phyloP scores from a whole-genome alignment of 2,329 filamentous ascomycete species.

The Xylaria sp. region DNA sequence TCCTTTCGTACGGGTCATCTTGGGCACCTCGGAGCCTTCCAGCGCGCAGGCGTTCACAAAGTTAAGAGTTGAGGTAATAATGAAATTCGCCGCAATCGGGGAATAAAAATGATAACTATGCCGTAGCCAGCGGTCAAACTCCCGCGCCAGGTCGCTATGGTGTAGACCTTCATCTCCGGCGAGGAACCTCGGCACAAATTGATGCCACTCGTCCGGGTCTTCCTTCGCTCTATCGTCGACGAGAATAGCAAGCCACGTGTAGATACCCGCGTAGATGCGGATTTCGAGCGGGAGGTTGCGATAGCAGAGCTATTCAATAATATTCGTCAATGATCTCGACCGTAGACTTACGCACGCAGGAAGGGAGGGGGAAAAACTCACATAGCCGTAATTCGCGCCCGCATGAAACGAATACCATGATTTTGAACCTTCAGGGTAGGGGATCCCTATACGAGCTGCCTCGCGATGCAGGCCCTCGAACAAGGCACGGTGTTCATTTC shows the following conservation, averaged over 20 bases:
- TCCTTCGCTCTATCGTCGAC: slow-evolving; percentile 44
- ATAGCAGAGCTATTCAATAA: slow-evolving; percentile 16
- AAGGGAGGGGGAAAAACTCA: not conserved
- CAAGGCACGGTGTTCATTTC: slow-evolving; percentile 2
- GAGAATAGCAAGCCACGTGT: slow-evolving; percentile 46
- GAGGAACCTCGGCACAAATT: slow-evolving; percentile 42
- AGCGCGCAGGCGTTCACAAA: slow-evolving; percentile 45
- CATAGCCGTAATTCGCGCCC: slow-evolving; percentile 14
- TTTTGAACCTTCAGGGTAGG: slow-evolving; percentile 24
- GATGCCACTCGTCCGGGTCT: slow-evolving; percentile 36
- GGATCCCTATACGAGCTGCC: slow-evolving; percentile 21
- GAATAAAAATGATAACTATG: slow-evolving; percentile 39
- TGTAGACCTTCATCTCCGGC: slow-evolving; percentile 33
- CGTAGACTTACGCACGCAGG: not conserved
- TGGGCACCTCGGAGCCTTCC: slow-evolving; percentile 39
- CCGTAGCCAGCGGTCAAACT: slow-evolving; percentile 39
- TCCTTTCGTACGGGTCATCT: slow-evolving; percentile 32
- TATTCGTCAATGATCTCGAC: not conserved
- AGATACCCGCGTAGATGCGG: slow-evolving; percentile 49
- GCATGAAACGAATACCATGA: slow-evolving; percentile 18
- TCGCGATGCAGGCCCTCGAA: slow-evolving; percentile 17
- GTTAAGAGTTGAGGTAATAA: slow-evolving; percentile 42
- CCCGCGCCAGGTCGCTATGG: slow-evolving; percentile 36
- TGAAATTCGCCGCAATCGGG: slow-evolving; percentile 42
- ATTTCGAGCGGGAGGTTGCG: slow-evolving; percentile 39